phyloP scores from a whole-genome alignment of 441 rosid genomes.

The Brassica hybrid region DNA sequence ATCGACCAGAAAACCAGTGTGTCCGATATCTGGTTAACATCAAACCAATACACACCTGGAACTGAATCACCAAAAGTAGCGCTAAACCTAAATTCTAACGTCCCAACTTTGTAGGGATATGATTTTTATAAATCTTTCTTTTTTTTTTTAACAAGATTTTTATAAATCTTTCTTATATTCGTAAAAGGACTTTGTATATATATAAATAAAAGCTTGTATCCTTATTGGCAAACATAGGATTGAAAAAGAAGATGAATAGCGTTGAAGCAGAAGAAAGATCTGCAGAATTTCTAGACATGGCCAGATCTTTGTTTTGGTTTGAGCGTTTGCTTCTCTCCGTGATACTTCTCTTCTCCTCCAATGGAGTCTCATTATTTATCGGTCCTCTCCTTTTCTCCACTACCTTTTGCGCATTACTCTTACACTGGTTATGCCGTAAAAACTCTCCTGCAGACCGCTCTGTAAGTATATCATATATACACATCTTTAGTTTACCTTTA shows the following conservation, averaged over 20 bases:
- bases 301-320: background rate
- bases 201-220: background rate
- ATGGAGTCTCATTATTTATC: background rate
- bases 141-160: background rate
- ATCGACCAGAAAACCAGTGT: background rate
- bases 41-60: background rate
- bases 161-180: background rate
- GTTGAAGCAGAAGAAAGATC: background rate
- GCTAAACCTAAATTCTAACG: too few species aligned
- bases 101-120: too few species aligned
- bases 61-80: background rate
- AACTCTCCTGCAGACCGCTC: background rate
- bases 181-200: background rate
- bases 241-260: conserved; percentile 7
- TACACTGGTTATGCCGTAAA: background rate
- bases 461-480: conserved; percentile 17
- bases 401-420: background rate
- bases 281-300: background rate
- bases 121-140: too few species aligned
- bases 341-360: background rate
- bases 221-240: conserved; percentile 6
- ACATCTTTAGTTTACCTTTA: background rate
- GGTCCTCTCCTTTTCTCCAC: background rate
- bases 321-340: conserved; percentile 11
- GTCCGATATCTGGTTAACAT: background rate